Conservation (phyloP, 2,329 filamentous ascomycete genomes). For the Fusarium humuli region DNA sequence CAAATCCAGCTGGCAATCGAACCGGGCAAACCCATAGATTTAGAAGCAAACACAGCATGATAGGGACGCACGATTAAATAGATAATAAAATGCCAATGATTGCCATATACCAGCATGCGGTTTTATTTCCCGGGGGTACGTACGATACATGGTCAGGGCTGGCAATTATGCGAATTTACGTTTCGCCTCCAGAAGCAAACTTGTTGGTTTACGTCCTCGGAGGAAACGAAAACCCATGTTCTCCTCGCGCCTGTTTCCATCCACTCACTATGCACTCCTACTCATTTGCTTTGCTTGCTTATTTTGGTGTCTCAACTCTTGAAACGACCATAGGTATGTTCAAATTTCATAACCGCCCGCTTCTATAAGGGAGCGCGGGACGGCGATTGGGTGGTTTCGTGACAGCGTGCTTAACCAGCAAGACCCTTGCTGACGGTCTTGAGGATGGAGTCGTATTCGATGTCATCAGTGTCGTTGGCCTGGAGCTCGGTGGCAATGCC, state of each 20-base stretch:
- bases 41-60: slow-evolving; percentile 18
- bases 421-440: slow-evolving; percentile 73
- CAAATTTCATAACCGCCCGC: slow-evolving; percentile 37
- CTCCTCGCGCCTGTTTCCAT: slow-evolving; percentile 26
- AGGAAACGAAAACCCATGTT: slow-evolving; percentile 38
- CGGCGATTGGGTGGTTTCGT: slow-evolving; percentile 19
- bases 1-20: slow-evolving; percentile 74
- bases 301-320: slow-evolving; percentile 43
- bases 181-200: slow-evolving; percentile 44
- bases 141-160: slow-evolving; percentile 49
- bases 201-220: slow-evolving; percentile 25
- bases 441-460: slow-evolving; percentile 80
- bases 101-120: slow-evolving; percentile 48
- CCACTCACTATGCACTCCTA: slow-evolving; percentile 42
- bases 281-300: slow-evolving; percentile 39
- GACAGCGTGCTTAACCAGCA: slow-evolving; percentile 56
- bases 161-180: slow-evolving; percentile 47
- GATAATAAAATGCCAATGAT: slow-evolving; percentile 36
- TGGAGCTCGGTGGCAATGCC: slow-evolving; percentile 82
- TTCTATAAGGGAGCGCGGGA: slow-evolving; percentile 36
- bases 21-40: slow-evolving; percentile 47
- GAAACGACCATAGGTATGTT: slow-evolving; percentile 47
- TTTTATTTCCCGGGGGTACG: slow-evolving; percentile 47
- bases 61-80: slow-evolving; percentile 29
- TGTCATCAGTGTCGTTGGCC: slow-evolving; percentile 85